Conservation (phyloP, 2,329 filamentous ascomycete species). For the Raffaelea deltoideospora region DNA sequence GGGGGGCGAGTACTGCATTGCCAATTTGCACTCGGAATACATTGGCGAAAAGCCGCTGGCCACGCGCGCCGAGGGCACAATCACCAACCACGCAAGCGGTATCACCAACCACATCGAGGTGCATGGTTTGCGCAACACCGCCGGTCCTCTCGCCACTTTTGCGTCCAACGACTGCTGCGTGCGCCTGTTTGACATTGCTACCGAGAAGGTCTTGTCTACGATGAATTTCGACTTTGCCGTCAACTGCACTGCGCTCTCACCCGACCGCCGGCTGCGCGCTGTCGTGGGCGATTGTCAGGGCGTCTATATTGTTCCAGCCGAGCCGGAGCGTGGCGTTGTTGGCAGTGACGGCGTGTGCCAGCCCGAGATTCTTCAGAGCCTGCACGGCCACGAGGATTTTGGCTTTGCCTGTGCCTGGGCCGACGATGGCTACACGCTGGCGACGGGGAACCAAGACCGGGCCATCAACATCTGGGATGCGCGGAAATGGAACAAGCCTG, state of each 20-base stretch:
- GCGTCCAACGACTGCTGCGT: slow-evolving; percentile 47
- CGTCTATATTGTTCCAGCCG: slow-evolving; percentile 53
- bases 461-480: slow-evolving; percentile 64
- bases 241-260: slow-evolving; percentile 60
- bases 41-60: slow-evolving; percentile 15
- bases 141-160: slow-evolving; percentile 39
- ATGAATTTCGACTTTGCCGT: slow-evolving; percentile 43
- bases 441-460: slow-evolving; percentile 64
- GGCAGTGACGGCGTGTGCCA: slow-evolving; percentile 6
- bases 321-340: slow-evolving; percentile 30
- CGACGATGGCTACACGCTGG: slow-evolving; percentile 59
- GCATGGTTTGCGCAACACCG: slow-evolving; percentile 34
- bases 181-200: slow-evolving; percentile 41
- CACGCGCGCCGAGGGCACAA: slow-evolving; percentile 26
- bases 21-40: slow-evolving; percentile 23
- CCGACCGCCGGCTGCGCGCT: slow-evolving; percentile 54
- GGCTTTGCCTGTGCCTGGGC: slow-evolving; percentile 72
- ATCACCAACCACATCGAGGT: slow-evolving; percentile 54
- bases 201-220: slow-evolving; percentile 41
- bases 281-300: slow-evolving; percentile 56
- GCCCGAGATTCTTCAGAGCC: slow-evolving; percentile 32
- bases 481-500: slow-evolving; percentile 45
- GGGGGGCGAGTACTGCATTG: slow-evolving; percentile 37
- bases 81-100: slow-evolving; percentile 32
- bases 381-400: slow-evolving; percentile 52